Evolutionary conservation across 192 early-diverging fungal species (phyloP), one percentile per base, ranked within the genome.

Genomic region (Rhizophagus prolifer): DNA sequence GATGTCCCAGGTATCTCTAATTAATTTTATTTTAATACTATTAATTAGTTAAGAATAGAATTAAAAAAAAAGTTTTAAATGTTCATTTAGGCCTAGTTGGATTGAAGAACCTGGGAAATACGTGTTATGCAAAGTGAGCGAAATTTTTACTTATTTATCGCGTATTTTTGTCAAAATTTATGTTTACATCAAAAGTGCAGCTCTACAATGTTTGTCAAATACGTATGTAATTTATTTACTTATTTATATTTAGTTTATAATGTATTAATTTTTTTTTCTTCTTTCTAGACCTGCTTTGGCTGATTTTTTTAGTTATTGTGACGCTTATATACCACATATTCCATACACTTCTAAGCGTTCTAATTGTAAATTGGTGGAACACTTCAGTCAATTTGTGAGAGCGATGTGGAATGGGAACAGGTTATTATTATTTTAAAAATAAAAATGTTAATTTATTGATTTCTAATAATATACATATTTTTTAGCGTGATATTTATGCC

Each of bases 341-440:
- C 82, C 19, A 69, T 72, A 58, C 74, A 61, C 25, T 26, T 79
- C 41, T n/a, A 76, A 78, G 4, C 80, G 78, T 67, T 72, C 75
- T 59, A 80, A 75, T 46, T 77, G 79, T 26, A 78, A 54, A 46
- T 78, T 84, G 28, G 80, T 76, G 7, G 83, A 84, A 44, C 67
- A 76, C 54, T 81, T 84, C 41, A 69, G 64, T 30, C 2, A 75
- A 31, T 84, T 84, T 80, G 71, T 84, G 1, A 38, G 78, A 44
- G 70, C 78, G 1, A 81, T 84, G 83, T 84, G 83, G 83, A 78
- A 58, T 44, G 83, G 80, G 10, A 80, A 36, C n/a, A 84, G 80
- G 83, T 84, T 78, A 28, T 6, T 26, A 38, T 23, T 34, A 1
- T 34, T 34, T 9, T 72, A 21, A 72, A n/a, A 58, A 13, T 9